Evolutionary conservation across 768 basidiomycete genomes (phyloP).

Genomic region (Suillus placidus): DNA sequence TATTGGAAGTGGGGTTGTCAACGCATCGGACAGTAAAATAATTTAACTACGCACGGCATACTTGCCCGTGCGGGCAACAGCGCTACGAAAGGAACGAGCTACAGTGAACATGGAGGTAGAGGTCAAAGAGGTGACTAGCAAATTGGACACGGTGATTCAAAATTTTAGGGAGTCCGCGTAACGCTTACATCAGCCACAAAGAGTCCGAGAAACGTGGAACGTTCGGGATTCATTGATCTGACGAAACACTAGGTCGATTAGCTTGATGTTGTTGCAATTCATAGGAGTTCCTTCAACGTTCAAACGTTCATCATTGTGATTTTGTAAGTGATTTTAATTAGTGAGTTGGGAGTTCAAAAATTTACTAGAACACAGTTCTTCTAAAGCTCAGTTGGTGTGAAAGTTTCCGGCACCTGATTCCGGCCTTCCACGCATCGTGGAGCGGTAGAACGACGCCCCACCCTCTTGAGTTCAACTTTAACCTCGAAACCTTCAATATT

Average conservation of each 20-base stretch:
- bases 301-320: neutral
- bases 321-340: neutral
- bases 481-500: neutral
- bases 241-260: neutral
- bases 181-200: slow-evolving; percentile 14
- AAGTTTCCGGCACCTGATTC: neutral
- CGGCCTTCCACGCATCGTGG: neutral
- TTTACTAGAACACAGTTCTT: neutral
- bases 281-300: neutral
- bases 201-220: slow-evolving; percentile 16
- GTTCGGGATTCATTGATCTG: slow-evolving; percentile 16
- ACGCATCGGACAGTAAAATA: slow-evolving; percentile 1
- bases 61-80: slow-evolving; percentile 60
- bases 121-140: slow-evolving; percentile 37
- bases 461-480: neutral
- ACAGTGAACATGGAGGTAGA: slow-evolving; percentile 71
- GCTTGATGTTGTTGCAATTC: neutral
- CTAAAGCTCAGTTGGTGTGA: neutral
- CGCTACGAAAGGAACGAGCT: slow-evolving; percentile 63
- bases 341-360: neutral
- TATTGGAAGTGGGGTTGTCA: slow-evolving; percentile 29
- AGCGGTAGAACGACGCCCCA: neutral
- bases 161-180: slow-evolving; percentile 45
- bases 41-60: slow-evolving; percentile 54
- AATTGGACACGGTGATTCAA: slow-evolving; percentile 41